Conservation (phyloP, 495 filamentous ascomycete genomes). For the Neurospora sp. region DNA sequence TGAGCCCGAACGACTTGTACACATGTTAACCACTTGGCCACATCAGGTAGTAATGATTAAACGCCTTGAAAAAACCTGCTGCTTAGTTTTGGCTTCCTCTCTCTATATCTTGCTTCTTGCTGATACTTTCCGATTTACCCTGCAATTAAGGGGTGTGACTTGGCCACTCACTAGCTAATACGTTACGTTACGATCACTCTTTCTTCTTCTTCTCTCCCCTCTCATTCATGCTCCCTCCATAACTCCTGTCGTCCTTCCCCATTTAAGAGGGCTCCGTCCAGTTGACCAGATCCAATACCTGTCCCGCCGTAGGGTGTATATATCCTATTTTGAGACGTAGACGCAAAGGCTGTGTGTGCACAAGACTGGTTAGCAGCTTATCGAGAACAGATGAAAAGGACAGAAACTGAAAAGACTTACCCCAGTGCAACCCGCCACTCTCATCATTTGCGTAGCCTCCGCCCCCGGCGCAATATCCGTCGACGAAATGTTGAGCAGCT, state of each 20-base stretch:
- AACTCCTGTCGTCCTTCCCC: not conserved
- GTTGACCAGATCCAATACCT: conserved; percentile 86
- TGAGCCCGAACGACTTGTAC: not conserved
- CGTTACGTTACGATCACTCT: not conserved
- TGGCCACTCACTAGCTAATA: not conserved
- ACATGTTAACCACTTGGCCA: not conserved
- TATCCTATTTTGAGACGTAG: conserved; percentile 80
- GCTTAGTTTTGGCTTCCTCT: not conserved
- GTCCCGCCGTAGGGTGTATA: conserved; percentile 52
- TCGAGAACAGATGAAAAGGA: conserved; percentile 2
- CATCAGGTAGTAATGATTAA: not conserved
- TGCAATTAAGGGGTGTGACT: not conserved
- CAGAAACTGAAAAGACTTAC: conserved; percentile 46
- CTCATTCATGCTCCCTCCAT: conserved; percentile 15
- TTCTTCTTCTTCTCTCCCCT: not conserved
- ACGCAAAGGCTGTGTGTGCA: conserved; percentile 45
- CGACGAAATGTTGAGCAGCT: conserved; percentile 77
- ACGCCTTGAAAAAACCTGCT: not conserved
- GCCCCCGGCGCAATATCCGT: conserved; percentile 63
- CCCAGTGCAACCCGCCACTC: conserved; percentile 69
- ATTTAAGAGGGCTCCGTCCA: conserved; percentile 66
- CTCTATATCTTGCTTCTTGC: not conserved
- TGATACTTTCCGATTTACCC: not conserved
- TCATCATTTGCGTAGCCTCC: conserved; percentile 83
- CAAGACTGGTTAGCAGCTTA: conserved; percentile 16